Base-by-base conservation (phyloP, 768 basidiomycete species). In the Auriscalpium microsporum region DNA sequence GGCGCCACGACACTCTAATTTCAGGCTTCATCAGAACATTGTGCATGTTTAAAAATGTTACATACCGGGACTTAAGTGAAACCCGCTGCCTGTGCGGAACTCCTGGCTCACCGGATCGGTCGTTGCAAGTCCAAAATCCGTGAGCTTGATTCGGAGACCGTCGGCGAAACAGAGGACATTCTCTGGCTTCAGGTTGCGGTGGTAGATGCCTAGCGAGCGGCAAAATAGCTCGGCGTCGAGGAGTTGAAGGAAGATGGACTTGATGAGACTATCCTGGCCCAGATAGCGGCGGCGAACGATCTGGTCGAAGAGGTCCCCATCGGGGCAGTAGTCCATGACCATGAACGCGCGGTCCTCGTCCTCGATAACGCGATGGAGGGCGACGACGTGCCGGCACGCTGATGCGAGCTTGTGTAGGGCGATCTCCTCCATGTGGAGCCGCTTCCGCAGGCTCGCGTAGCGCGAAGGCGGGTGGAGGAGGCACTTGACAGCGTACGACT, bases 121-220 rank as follows among this genome's bases (percentile, higher is more conserved):
- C 4, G 94, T 96, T 2, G 94, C 87, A 7, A 98, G 80, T 19
- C 95, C 95, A 69, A 98, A 98, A 72, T 98, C 95, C 36, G 94
- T 94, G 59, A 98, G 81, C 51, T 90, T 85, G 51, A 96, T 80
- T 49, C 81, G 77, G 60, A 78, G 74, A 48, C 93, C 94, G 59
- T 78, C 71, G 67, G 86, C 78, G 74, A 86, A 87, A 70, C 92
- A 94, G 47, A 97, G 75, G 55, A 96, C 82, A 68, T 91, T 95
- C 74, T 99, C 95, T 4, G 95, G 95, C 76, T 98, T 99, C 66
- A 99, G 75, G 69, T 98, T 95, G 47, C 95, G 89, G 69, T 98
- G 95, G 73, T 90, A 95, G 64, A 99, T 92, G 46, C 90, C 90
- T 48, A 88, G 75, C 17, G 81, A 80, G 70, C 98, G 95, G 69